A percentile compares a stretch with the other conserved stretches of the same genome.
phyloP scores from a whole-genome alignment of 2,329 filamentous ascomycete genomes.

The Trichophyton equinum region DNA sequence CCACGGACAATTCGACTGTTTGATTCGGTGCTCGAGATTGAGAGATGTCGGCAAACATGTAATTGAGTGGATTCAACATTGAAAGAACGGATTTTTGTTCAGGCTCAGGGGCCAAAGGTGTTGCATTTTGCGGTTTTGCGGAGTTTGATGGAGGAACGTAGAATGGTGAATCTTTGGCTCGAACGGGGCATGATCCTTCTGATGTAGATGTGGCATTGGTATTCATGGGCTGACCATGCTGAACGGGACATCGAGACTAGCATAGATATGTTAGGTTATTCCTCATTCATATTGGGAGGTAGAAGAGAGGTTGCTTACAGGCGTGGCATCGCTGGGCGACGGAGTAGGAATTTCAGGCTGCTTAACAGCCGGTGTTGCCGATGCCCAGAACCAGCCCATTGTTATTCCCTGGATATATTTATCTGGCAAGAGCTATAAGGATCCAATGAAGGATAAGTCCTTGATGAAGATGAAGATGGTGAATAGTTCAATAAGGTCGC shows the following conservation, averaged over 20 bases:
- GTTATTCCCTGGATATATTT: slow-evolving; percentile 8
- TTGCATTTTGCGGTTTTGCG: slow-evolving; percentile 21
- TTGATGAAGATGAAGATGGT: neutral
- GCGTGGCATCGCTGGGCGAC: neutral
- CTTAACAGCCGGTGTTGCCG: slow-evolving; percentile 39
- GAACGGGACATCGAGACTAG: slow-evolving; percentile 59
- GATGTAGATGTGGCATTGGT: slow-evolving; percentile 20
- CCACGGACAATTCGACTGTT: slow-evolving; percentile 58
- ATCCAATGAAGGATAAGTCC: neutral
- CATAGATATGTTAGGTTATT: slow-evolving; percentile 7
- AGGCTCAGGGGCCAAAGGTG: slow-evolving; percentile 18
- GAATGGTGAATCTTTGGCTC: slow-evolving; percentile 40
- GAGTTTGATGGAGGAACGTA: slow-evolving; percentile 25
- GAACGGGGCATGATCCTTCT: slow-evolving; percentile 32
- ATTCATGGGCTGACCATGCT: slow-evolving; percentile 31
- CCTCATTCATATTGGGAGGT: neutral
- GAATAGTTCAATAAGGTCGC: neutral
- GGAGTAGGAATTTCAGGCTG: slow-evolving; percentile 24
- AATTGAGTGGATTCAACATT: slow-evolving; percentile 73
- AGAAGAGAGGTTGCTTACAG: slow-evolving; percentile 9
- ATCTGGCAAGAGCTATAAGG: neutral
- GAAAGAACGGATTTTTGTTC: slow-evolving; percentile 43
- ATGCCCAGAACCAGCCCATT: slow-evolving; percentile 64
- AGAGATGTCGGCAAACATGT: slow-evolving; percentile 82
- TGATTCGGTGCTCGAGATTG: slow-evolving; percentile 67